Percentiles rank a stretch among this genome's conserved stretches.
phyloP scores from a whole-genome alignment of 2,329 filamentous ascomycete genomes.

The Nemania sp. region DNA sequence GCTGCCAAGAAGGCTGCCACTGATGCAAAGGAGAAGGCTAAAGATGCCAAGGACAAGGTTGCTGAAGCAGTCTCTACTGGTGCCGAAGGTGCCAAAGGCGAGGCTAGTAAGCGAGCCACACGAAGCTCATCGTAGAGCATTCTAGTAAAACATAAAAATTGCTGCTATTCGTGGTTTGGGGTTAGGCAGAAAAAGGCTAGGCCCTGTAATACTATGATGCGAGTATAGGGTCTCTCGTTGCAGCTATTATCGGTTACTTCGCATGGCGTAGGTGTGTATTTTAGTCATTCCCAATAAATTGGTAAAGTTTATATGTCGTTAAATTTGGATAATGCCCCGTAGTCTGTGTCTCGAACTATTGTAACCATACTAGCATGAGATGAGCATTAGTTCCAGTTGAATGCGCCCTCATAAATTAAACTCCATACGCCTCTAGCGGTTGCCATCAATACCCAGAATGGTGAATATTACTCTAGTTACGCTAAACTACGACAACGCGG shows the following conservation, averaged over 20 bases:
- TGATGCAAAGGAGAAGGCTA: constrained; percentile 76
- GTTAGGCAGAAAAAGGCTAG: constrained; percentile 34
- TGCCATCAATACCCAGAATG: too few species aligned
- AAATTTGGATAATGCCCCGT: background rate
- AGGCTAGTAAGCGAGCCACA: constrained; percentile 72
- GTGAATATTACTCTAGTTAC: too few species aligned
- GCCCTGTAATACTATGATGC: constrained; percentile 39
- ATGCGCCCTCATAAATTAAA: too few species aligned
- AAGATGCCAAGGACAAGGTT: constrained; percentile 81
- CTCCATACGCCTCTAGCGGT: too few species aligned
- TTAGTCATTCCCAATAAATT: constrained; percentile 42
- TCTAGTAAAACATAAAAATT: constrained; percentile 32
- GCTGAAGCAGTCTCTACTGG: constrained; percentile 69
- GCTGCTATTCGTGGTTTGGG: constrained; percentile 27
- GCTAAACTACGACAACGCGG: too few species aligned
- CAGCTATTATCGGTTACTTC: constrained; percentile 42
- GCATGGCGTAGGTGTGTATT: constrained; percentile 50
- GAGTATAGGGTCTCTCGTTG: constrained; percentile 40
- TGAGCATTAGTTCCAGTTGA: too few species aligned
- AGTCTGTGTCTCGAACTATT: too few species aligned
- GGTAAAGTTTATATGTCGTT: constrained; percentile 18
- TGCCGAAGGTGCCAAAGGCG: constrained; percentile 80
- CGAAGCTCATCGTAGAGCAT: constrained; percentile 64
- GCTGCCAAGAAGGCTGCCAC: constrained; percentile 78
- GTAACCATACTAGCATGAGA: too few species aligned